Evolutionary conservation across 2,329 filamentous ascomycete genomes (phyloP).

Genomic region (Stromatinia cepivora): DNA sequence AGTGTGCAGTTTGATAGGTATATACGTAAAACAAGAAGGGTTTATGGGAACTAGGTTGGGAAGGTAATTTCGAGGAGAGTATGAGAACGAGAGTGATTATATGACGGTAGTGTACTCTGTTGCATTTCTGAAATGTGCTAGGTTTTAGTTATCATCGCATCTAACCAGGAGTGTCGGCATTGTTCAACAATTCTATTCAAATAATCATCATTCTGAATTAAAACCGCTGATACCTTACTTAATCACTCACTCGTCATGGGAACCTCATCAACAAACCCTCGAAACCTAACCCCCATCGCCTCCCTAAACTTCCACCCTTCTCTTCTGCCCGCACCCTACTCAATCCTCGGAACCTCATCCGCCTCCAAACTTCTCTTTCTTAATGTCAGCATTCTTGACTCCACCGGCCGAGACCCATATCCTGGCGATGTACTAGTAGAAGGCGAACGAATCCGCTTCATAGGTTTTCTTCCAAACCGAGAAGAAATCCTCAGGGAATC

Average conservation of each 20-base stretch:
- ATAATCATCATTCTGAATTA: not conserved
- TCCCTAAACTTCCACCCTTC: not conserved
- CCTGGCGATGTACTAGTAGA: not conserved
- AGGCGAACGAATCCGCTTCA: not conserved
- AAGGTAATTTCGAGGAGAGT: no score
- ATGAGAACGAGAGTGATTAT: not conserved
- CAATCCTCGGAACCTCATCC: not conserved
- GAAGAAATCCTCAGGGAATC: not conserved
- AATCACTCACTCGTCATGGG: not conserved
- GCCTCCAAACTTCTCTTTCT: not conserved
- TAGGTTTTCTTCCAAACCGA: not conserved
- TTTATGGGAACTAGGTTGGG: no score
- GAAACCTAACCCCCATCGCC: not conserved
- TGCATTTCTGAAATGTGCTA: not conserved
- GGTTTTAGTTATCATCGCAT: not conserved
- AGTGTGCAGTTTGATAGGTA: not conserved
- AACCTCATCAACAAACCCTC: not conserved
- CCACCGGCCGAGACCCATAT: not conserved
- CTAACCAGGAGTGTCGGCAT: not conserved
- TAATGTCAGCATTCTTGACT: not conserved
- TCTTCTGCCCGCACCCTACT: not conserved
- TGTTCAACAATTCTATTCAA: no score
- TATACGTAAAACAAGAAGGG: no score
- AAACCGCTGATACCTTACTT: not conserved
- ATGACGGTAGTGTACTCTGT: not conserved